phyloP scores from a whole-genome alignment of 2,329 filamentous ascomycete species.

The Neonectria hederae region DNA sequence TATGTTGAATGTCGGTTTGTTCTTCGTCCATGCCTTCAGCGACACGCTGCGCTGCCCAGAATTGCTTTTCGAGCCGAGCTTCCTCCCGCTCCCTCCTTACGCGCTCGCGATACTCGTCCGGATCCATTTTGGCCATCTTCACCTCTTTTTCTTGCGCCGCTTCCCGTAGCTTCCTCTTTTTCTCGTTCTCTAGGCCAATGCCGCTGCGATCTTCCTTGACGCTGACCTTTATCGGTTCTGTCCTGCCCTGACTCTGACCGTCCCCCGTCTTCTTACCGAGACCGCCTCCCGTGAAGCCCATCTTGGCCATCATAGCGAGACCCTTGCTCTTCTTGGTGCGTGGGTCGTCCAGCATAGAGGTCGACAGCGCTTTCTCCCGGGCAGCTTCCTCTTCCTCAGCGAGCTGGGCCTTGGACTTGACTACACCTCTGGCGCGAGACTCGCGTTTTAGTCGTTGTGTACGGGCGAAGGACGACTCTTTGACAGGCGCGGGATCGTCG shows the following conservation, averaged over 20 bases:
- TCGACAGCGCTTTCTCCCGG: constrained; percentile 79
- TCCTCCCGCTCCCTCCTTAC: constrained; percentile 76
- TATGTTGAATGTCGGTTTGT: constrained; percentile 30
- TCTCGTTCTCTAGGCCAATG: constrained; percentile 84
- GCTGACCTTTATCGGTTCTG: constrained; percentile 79
- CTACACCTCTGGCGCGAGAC: constrained; percentile 72
- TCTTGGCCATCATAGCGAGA: constrained; percentile 94
- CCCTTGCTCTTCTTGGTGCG: constrained; percentile 78
- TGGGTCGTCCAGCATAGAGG: constrained; percentile 71
- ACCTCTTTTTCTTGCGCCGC: constrained; percentile 63
- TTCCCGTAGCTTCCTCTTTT: constrained; percentile 79
- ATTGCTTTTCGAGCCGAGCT: constrained; percentile 72
- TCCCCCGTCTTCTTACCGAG: constrained; percentile 71
- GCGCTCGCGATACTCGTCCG: constrained; percentile 77
- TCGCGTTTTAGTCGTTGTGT: constrained; percentile 65
- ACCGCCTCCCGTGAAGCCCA: constrained; percentile 85
- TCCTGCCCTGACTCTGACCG: constrained; percentile 45
- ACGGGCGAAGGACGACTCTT: constrained; percentile 65
- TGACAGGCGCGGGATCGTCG: constrained; percentile 67
- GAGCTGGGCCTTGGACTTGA: constrained; percentile 84
- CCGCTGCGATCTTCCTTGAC: constrained; percentile 84
- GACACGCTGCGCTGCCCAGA: constrained; percentile 83
- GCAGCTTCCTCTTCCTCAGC: constrained; percentile 76
- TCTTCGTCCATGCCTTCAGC: constrained; percentile 79
- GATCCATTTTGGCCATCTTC: constrained; percentile 71